These are phyloP conservation scores for Panaeolus cyanescens DNA, from an alignment of 768 basidiomycete species.

Conservation along the genomic window DNA sequence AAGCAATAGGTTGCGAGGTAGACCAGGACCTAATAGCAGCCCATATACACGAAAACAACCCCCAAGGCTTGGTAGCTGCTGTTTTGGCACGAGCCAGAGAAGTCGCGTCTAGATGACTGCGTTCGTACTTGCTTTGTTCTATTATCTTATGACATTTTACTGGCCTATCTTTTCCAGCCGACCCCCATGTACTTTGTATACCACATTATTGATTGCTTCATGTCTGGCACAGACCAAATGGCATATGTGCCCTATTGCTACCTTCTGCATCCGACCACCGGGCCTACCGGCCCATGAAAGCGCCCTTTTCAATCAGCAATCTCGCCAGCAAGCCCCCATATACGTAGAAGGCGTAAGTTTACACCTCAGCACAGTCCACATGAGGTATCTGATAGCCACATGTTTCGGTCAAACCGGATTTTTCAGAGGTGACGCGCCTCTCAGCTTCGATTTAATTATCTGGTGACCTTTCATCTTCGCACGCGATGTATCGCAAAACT, in stretches of 20 bases:
- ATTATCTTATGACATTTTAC: neutral
- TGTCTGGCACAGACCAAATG: no score
- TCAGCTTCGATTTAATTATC: neutral
- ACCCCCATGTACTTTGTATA: neutral
- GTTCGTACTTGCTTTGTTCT: neutral
- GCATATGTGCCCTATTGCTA: no score
- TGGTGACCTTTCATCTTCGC: neutral
- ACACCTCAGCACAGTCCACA: neutral
- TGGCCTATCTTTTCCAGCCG: neutral
- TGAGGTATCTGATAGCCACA: neutral
- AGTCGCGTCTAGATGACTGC: conserved; percentile 8
- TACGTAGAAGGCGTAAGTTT: neutral
- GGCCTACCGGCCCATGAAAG: neutral
- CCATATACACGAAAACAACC: conserved; percentile 66
- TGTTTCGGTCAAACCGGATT: neutral
- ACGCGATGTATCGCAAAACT: neutral
- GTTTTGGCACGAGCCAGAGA: conserved; percentile 50
- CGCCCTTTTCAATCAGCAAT: neutral
- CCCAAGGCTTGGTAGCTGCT: conserved; percentile 62
- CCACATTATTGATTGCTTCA: neutral
- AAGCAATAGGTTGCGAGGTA: conserved; percentile 52
- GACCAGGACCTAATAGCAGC: conserved; percentile 57
- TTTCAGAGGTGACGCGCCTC: neutral
- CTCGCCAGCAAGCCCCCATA: neutral
- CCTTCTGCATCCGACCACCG: no score